phyloP scores from a whole-genome alignment of 2,329 filamentous ascomycete species.

The Knufia petricola region DNA sequence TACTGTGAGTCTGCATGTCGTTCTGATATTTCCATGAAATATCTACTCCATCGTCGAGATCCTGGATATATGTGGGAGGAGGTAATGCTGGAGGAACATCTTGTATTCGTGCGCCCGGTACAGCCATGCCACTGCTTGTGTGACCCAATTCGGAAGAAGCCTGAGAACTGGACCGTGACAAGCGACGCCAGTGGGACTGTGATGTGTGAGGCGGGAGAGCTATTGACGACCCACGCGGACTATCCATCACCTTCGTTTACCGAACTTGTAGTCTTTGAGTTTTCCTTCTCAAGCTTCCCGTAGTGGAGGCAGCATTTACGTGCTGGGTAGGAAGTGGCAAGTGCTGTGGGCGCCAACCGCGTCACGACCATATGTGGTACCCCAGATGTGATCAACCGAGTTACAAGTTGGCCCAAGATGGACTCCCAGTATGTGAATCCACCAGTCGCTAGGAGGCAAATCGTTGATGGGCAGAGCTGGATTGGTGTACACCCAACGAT shows the following conservation, averaged over 20 bases:
- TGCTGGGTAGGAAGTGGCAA: neutral
- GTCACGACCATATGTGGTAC: neutral
- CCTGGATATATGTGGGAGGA: slow-evolving; percentile 50
- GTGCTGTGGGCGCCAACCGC: neutral
- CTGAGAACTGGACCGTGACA: slow-evolving; percentile 30
- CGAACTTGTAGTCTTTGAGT: neutral
- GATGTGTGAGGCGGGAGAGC: slow-evolving; percentile 14
- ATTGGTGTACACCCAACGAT: neutral
- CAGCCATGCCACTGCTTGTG: slow-evolving; percentile 45
- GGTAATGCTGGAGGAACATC: slow-evolving; percentile 54
- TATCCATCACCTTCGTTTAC: slow-evolving; percentile 17
- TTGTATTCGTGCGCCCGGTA: slow-evolving; percentile 45
- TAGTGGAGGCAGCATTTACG: neutral
- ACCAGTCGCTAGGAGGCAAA: slow-evolving; percentile 7
- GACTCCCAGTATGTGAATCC: neutral
- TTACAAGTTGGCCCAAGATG: neutral
- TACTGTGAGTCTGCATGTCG: slow-evolving; percentile 38
- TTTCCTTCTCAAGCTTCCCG: neutral
- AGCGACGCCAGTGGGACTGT: slow-evolving; percentile 16
- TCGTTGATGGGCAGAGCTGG: neutral
- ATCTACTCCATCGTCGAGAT: slow-evolving; percentile 49
- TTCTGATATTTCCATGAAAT: slow-evolving; percentile 56
- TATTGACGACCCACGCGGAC: slow-evolving; percentile 12
- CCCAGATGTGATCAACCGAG: no score
- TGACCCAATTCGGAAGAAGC: slow-evolving; percentile 34